Evolutionary conservation across 495 filamentous ascomycete species (phyloP).

Genomic region (Bacidia gigantensis): DNA sequence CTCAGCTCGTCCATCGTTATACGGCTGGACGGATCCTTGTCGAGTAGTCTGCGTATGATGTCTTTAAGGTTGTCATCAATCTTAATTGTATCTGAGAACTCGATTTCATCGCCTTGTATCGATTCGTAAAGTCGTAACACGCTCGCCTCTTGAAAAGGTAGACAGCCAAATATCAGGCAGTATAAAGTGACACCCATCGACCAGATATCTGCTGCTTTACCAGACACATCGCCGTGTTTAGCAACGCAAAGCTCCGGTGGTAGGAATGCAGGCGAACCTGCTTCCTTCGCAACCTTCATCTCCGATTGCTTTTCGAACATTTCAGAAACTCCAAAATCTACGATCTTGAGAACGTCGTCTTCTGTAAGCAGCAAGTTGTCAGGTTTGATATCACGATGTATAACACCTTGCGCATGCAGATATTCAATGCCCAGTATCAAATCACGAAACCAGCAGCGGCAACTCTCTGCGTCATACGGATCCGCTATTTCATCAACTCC

Average conservation of each 20-base stretch:
- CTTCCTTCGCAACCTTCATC: slow-evolving; percentile 90
- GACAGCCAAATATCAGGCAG: slow-evolving; percentile 73
- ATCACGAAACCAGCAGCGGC: slow-evolving; percentile 87
- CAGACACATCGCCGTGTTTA: slow-evolving; percentile 77
- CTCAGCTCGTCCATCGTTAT: slow-evolving; percentile 71
- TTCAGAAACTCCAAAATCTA: slow-evolving; percentile 96
- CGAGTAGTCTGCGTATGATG: slow-evolving; percentile 51
- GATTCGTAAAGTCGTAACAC: slow-evolving; percentile 82
- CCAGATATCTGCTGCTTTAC: slow-evolving; percentile 90
- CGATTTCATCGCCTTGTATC: slow-evolving; percentile 53
- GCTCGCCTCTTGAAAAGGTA: slow-evolving; percentile 68
- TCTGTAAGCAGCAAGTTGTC: slow-evolving; percentile 86
- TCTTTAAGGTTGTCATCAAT: slow-evolving; percentile 49
- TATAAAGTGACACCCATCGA: slow-evolving; percentile 96
- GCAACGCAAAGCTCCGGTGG: slow-evolving; percentile 85
- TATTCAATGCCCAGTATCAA: slow-evolving; percentile 95
- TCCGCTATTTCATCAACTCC: slow-evolving; percentile 69
- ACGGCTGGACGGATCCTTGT: slow-evolving; percentile 64
- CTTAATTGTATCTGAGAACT: slow-evolving; percentile 11
- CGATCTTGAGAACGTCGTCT: slow-evolving; percentile 88
- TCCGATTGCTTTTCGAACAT: slow-evolving; percentile 85
- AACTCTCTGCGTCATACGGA: slow-evolving; percentile 73
- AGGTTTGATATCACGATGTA: slow-evolving; percentile 96
- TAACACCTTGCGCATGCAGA: slow-evolving; percentile 84
- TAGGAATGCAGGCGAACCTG: slow-evolving; percentile 88